Conservation (phyloP, 2,329 filamentous ascomycete genomes). For the Sclerotinia glacialis region DNA sequence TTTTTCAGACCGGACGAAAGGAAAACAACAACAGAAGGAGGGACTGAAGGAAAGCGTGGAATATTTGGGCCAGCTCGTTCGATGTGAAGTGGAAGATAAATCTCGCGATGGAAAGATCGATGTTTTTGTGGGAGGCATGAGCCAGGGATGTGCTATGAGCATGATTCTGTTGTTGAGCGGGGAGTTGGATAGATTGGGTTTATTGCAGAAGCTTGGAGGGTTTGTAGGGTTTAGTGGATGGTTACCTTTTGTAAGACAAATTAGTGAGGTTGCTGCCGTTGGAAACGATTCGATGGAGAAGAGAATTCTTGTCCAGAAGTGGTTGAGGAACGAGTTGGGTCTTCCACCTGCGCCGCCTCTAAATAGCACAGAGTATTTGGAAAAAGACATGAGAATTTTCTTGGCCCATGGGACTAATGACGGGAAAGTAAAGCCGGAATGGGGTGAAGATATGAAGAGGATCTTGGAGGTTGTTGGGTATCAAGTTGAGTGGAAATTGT, state of each 20-base stretch:
- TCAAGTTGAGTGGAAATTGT: constrained; percentile 8
- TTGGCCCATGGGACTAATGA: constrained; percentile 31
- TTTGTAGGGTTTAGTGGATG: constrained; percentile 34
- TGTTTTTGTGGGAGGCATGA: constrained; percentile 30
- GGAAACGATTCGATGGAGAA: background rate
- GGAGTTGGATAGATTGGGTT: constrained; percentile 11
- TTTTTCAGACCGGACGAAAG: constrained; percentile 32
- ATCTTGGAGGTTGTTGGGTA: background rate
- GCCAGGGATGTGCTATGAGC: constrained; percentile 32
- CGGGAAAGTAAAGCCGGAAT: constrained; percentile 30
- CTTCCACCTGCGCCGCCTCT: background rate
- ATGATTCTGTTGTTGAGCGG: constrained; percentile 29
- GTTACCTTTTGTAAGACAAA: constrained; percentile 31
- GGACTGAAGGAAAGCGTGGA: constrained; percentile 25
- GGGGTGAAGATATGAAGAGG: constrained; percentile 27
- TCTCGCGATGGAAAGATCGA: constrained; percentile 1
- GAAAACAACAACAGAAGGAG: constrained; percentile 20
- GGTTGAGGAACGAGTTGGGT: background rate
- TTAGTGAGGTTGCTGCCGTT: constrained; percentile 5
- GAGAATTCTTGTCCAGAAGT: background rate
- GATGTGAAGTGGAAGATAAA: constrained; percentile 19
- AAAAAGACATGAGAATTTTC: constrained; percentile 13
- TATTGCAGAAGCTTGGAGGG: constrained; percentile 21
- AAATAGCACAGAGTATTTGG: background rate
- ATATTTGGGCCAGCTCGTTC: constrained; percentile 26